Percentiles rank a stretch among this genome's conserved stretches.
phyloP scores from a whole-genome alignment of 192 early-diverging fungal species.

The Phycomyces blakesleeanus region DNA sequence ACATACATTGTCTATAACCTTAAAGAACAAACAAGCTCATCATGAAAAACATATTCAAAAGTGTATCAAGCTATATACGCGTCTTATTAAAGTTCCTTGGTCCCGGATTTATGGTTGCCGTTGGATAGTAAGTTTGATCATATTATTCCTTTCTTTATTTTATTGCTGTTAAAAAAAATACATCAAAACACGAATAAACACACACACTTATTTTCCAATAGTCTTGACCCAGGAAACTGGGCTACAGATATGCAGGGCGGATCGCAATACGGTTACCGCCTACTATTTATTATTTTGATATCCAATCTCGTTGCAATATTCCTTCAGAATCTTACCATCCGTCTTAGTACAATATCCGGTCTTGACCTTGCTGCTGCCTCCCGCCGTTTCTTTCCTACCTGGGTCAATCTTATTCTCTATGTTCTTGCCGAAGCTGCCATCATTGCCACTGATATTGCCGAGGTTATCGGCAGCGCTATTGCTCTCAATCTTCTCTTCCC shows the following conservation, averaged over 20 bases:
- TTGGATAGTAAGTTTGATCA: too few species aligned
- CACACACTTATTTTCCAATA: not conserved
- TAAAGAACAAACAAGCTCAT: too few species aligned
- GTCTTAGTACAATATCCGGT: slow-evolving; percentile 70
- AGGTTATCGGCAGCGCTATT: slow-evolving; percentile 76
- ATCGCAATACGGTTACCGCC: slow-evolving; percentile 66
- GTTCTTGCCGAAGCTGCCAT: slow-evolving; percentile 73
- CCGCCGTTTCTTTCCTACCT: slow-evolving; percentile 51
- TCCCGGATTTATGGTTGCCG: too few species aligned
- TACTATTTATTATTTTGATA: slow-evolving; percentile 69
- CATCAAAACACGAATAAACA: too few species aligned
- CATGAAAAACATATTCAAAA: too few species aligned
- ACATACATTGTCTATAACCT: too few species aligned
- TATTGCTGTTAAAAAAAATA: too few species aligned
- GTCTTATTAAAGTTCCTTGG: too few species aligned
- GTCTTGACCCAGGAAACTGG: slow-evolving; percentile 83
- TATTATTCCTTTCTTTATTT: too few species aligned
- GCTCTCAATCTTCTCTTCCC: slow-evolving; percentile 72
- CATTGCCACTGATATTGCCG: slow-evolving; percentile 79
- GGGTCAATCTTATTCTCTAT: slow-evolving; percentile 63
- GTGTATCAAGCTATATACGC: too few species aligned
- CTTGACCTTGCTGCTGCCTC: slow-evolving; percentile 73
- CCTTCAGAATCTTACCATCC: slow-evolving; percentile 73
- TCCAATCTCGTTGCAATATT: slow-evolving; percentile 80
- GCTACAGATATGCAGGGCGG: slow-evolving; percentile 78